These are phyloP conservation scores for Nicotiana knightiana DNA, from an alignment of 257 asterid species.

Conservation along the genomic window DNA sequence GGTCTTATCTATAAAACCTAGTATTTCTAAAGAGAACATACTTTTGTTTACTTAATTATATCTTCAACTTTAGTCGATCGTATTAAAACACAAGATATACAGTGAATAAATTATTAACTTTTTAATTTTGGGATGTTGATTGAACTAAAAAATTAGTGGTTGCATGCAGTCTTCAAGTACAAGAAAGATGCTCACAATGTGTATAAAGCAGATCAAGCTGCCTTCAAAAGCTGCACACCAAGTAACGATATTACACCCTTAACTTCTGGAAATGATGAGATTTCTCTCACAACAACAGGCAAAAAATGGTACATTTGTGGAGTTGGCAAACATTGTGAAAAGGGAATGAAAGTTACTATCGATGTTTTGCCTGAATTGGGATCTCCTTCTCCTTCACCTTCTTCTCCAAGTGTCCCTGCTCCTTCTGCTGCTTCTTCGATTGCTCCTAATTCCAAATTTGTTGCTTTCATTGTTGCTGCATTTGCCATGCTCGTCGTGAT, in stretches of 20 bases:
- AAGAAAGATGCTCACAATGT: constrained; percentile 30
- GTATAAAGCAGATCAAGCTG: constrained; percentile 15
- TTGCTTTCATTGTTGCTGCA: constrained; percentile 12
- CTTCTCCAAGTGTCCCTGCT: neutral
- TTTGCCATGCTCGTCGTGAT: neutral
- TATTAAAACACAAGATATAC: too few species aligned
- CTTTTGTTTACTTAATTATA: too few species aligned
- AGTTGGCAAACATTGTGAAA: constrained; percentile 21
- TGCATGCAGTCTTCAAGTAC: constrained; percentile 43
- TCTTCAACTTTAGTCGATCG: too few species aligned
- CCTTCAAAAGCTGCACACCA: constrained; percentile 19
- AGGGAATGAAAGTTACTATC: constrained; percentile 27
- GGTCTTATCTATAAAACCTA: too few species aligned
- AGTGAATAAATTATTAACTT: too few species aligned
- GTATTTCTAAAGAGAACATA: too few species aligned
- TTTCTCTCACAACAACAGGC: constrained; percentile 23
- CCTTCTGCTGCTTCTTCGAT: neutral
- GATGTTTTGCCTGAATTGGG: constrained; percentile 16
- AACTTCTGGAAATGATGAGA: constrained; percentile 18
- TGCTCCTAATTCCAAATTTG: neutral
- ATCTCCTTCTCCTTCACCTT: constrained; percentile 16
- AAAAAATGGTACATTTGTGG: constrained; percentile 43
- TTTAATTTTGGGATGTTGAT: neutral
- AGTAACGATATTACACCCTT: neutral
- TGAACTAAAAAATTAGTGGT: neutral